Percentiles rank a stretch among this genome's conserved stretches.
These are phyloP conservation scores for Blastobotrys malaysiensis DNA, from an alignment of 1,139 yeast species.

Conservation along the genomic window DNA sequence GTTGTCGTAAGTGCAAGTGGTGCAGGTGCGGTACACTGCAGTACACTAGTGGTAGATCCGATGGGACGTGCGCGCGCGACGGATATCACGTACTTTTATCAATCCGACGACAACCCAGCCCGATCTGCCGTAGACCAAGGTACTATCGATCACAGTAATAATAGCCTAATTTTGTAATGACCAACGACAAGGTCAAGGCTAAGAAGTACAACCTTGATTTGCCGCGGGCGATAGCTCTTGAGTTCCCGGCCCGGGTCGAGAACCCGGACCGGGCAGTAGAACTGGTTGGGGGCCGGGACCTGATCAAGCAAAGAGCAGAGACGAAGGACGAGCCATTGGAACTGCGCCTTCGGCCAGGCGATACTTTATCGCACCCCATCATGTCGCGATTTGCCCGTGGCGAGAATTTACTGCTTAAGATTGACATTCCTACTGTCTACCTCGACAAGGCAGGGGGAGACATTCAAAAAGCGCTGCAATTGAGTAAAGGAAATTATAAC, in stretches of 20 bases:
- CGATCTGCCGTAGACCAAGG: too few relatives aligned
- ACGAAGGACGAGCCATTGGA: slow-evolving; percentile 47
- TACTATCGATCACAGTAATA: too few relatives aligned
- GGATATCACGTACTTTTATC: neutral
- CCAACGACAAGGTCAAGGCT: slow-evolving; percentile 18
- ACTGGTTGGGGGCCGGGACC: slow-evolving; percentile 67
- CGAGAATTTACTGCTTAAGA: slow-evolving; percentile 64
- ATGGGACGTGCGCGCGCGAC: neutral
- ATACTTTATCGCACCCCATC: slow-evolving; percentile 80
- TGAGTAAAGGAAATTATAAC: slow-evolving; percentile 30
- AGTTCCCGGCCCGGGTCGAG: slow-evolving; percentile 69
- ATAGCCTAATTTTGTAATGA: neutral
- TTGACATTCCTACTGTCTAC: slow-evolving; percentile 61
- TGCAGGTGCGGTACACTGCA: too few relatives aligned
- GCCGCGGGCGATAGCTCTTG: slow-evolving; percentile 39
- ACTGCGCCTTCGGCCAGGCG: slow-evolving; percentile 55
- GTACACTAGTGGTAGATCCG: too few relatives aligned
- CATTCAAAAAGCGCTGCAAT: slow-evolving; percentile 47
- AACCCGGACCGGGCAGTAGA: slow-evolving; percentile 58
- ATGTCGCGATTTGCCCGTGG: slow-evolving; percentile 40
- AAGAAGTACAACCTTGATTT: slow-evolving; percentile 21
- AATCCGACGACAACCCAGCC: neutral
- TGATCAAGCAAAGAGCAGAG: slow-evolving; percentile 28
- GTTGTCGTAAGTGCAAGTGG: too few relatives aligned
- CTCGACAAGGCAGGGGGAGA: slow-evolving; percentile 45